These are phyloP conservation scores for Vaucheria bursata DNA, from an alignment of 352 stramenopile species.

Conservation along the genomic window DNA sequence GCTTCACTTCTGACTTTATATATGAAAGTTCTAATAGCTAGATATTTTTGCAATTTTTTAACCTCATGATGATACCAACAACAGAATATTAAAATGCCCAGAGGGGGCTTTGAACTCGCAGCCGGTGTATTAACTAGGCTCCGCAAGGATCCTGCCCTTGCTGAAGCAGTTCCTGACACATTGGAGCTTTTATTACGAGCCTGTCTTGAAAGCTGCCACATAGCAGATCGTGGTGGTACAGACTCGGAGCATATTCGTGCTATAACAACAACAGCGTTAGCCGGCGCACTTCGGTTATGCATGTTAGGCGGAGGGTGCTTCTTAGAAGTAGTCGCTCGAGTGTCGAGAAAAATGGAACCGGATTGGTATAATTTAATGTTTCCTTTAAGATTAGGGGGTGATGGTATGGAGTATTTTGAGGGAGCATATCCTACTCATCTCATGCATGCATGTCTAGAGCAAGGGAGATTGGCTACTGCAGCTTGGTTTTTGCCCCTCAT, in stretches of 20 bases:
- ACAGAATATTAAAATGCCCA: no score
- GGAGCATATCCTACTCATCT: constrained; percentile 28
- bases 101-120: no score
- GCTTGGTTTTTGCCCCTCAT: constrained; percentile 35
- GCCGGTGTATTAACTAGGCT: background rate
- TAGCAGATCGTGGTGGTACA: constrained; percentile 12
- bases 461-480: constrained; percentile 22
- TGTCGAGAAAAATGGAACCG: constrained; percentile 33
- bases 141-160: constrained; percentile 12
- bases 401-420: background rate
- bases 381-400: constrained; percentile 13
- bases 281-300: background rate
- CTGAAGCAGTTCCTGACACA: constrained; percentile 33
- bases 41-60: no score
- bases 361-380: constrained; percentile 34
- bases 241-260: background rate
- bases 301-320: constrained; percentile 8
- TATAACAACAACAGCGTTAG: background rate
- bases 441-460: constrained; percentile 22
- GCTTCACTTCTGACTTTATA: no score
- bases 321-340: constrained; percentile 27
- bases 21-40: no score
- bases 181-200: constrained; percentile 36
- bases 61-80: no score
- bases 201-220: constrained; percentile 17